Conservation (phyloP, 495 filamentous ascomycete genomes). For the Neurospora sp. region DNA sequence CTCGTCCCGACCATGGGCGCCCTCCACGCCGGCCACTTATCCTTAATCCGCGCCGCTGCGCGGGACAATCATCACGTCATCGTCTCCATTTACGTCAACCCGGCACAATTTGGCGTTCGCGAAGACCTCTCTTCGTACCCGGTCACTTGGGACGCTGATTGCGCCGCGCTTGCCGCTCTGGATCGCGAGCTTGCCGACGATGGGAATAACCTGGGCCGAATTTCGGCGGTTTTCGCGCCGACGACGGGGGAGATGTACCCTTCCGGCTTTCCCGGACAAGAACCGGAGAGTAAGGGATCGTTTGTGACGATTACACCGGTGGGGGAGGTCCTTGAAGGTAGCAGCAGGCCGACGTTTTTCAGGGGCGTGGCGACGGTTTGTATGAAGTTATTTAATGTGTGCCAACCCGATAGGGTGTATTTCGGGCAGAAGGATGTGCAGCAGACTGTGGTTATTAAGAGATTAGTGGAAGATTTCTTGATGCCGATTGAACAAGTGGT, state of each 20-base stretch:
- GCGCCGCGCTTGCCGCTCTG: conserved; percentile 52
- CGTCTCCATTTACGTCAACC: conserved; percentile 90
- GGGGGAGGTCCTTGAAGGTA: conserved; percentile 69
- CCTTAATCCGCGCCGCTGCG: conserved; percentile 74
- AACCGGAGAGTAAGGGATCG: conserved; percentile 67
- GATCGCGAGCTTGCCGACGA: conserved; percentile 60
- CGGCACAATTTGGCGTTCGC: conserved; percentile 85
- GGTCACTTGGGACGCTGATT: conserved; percentile 76
- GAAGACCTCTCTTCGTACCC: conserved; percentile 87
- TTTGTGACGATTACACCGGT: conserved; percentile 93
- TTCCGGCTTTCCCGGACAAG: conserved; percentile 68
- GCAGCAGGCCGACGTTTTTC: conserved; percentile 88
- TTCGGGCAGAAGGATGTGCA: conserved; percentile 98
- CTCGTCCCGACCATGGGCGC: conserved; percentile 97
- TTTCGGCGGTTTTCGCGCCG: conserved; percentile 75
- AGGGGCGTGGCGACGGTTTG: conserved; percentile 92
- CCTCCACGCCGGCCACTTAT: conserved; percentile 78
- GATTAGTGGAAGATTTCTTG: conserved; percentile 82
- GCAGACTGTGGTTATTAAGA: conserved; percentile 81
- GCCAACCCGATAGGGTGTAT: conserved; percentile 78
- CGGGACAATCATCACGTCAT: conserved; percentile 74
- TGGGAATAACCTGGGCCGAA: conserved; percentile 47
- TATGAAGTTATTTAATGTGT: conserved; percentile 94
- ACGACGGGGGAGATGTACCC: conserved; percentile 83
- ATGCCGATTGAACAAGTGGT: conserved; percentile 68